These are phyloP conservation scores for Pseudogymnoascus sp. DNA, from an alignment of 2,329 filamentous ascomycete species.

Conservation along the genomic window DNA sequence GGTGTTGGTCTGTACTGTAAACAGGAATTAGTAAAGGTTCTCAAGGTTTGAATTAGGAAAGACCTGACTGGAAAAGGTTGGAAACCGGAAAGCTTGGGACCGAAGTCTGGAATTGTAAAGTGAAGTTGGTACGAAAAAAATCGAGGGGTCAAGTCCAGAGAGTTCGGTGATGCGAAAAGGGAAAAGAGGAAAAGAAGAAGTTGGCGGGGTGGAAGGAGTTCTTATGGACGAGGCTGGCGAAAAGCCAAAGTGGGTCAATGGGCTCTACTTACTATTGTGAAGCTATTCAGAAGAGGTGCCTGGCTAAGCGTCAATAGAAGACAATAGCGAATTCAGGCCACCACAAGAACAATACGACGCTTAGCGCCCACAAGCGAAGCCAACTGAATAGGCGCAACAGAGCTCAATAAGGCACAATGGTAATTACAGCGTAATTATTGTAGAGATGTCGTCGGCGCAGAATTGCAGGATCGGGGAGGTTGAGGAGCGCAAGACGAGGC, in stretches of 20 bases:
- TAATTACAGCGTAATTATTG: not conserved
- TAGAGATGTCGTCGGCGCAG: not conserved
- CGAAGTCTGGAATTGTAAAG: conserved; percentile 4
- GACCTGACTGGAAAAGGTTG: not conserved
- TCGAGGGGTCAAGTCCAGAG: conserved; percentile 1
- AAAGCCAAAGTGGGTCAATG: not conserved
- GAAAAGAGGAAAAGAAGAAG: not conserved
- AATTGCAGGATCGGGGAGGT: not conserved
- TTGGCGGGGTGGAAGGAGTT: not conserved
- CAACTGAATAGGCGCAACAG: not conserved
- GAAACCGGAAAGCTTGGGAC: not conserved
- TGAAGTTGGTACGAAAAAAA: conserved; percentile 2
- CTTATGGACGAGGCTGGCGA: not conserved
- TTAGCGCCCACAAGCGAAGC: not conserved
- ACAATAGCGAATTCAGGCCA: conserved; percentile 11
- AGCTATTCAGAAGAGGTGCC: conserved; percentile 11
- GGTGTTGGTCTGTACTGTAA: not conserved
- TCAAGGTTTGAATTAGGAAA: not conserved
- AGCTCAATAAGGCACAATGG: conserved; percentile 1
- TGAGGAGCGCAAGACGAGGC: not conserved
- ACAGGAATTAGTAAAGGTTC: not conserved
- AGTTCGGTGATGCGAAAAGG: not conserved
- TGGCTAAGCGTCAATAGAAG: not conserved
- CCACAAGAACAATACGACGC: not conserved
- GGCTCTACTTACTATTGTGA: conserved; percentile 13